Evolutionary conservation across 2,329 filamentous ascomycete genomes (phyloP), one percentile per base, ranked within the genome.

Genomic region (Chalaropsis ovoidea): DNA sequence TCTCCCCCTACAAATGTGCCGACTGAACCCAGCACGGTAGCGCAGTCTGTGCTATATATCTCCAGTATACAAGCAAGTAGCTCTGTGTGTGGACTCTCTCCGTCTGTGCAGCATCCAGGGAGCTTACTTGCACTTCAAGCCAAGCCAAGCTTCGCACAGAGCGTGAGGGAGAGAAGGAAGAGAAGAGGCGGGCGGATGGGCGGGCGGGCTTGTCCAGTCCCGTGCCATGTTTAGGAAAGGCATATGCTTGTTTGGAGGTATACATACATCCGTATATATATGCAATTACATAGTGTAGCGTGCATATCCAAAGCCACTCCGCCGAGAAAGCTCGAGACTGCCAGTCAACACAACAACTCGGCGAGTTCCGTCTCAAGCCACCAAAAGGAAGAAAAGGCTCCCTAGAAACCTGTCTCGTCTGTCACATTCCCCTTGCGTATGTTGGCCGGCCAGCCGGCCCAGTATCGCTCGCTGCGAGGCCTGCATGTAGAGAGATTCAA

Each of bases 91-190:
- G 7, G 7, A 13, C 41, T 43, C 41, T n/a, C n/a, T n/a, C 41
- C 4, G 47, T 49, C 47, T 49, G 47, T 49, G 47, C 47, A 49
- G 47, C 17, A 49, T 22, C 22, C 10, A 49, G 19, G 47, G 47
- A 49, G 47, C 47, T 49, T 49, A 49, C 47, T 49, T 49, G 22
- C 11, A 49, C 47, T 22, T 49, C 47, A 19, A 49, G 31, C 31
- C 47, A 49, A 49, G 47, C 47, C n/a, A n/a, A n/a, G n/a, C n/a
- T 49, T 49, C n/a, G n/a, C 47, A 35, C 47, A 8, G 19, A 49
- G 47, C n/a, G 19, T 19, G 47, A 49, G 19, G 19, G 22, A 13
- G 47, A n/a, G 22, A 11, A 49, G 47, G 19, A n/a, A 24, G 7
- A 7, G 43, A 7, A 17, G 17, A n/a, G 5, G 43, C 17, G 45